Evolutionary conservation across 352 stramenopile genomes (phyloP).

Genomic region (Globisporangium radiosum): DNA sequence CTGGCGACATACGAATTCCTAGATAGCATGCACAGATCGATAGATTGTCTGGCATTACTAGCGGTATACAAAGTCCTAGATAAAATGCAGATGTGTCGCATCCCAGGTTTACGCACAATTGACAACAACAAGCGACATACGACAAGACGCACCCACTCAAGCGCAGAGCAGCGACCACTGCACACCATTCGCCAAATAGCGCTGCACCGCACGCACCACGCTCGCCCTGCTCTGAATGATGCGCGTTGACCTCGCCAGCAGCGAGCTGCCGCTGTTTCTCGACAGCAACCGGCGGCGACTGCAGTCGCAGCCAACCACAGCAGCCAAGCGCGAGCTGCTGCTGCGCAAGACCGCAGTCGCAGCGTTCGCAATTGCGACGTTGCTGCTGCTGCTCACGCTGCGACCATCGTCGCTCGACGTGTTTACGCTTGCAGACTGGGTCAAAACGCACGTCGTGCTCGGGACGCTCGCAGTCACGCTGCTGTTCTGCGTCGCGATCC

Average conservation of each 20-base stretch:
- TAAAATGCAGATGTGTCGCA: too few relatives aligned
- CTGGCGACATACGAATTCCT: too few relatives aligned
- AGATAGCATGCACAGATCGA: too few relatives aligned
- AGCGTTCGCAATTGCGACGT: background rate
- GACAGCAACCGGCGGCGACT: background rate
- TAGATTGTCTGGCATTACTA: too few relatives aligned
- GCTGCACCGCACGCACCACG: background rate
- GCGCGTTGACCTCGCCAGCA: background rate
- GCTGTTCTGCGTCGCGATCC: conserved; percentile 59
- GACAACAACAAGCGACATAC: too few relatives aligned
- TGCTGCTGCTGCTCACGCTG: conserved; percentile 22
- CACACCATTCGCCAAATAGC: background rate
- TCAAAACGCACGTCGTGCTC: conserved; percentile 37
- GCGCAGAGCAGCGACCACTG: too few relatives aligned
- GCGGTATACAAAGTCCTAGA: too few relatives aligned
- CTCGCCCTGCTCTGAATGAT: background rate
- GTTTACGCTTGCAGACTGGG: conserved; percentile 33
- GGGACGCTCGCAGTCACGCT: conserved; percentile 43
- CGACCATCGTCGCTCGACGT: conserved; percentile 46
- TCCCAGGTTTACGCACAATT: too few relatives aligned
- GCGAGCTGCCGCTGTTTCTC: conserved; percentile 5
- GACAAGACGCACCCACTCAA: too few relatives aligned
- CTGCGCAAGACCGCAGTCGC: conserved; percentile 5
- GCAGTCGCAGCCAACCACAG: too few relatives aligned
- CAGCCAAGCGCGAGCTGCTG: background rate